Evolutionary conservation across 805 yeast genomes (phyloP), one percentile per base, ranked within the genome.

Genomic region (Kodamaea hsintzibuensis): DNA sequence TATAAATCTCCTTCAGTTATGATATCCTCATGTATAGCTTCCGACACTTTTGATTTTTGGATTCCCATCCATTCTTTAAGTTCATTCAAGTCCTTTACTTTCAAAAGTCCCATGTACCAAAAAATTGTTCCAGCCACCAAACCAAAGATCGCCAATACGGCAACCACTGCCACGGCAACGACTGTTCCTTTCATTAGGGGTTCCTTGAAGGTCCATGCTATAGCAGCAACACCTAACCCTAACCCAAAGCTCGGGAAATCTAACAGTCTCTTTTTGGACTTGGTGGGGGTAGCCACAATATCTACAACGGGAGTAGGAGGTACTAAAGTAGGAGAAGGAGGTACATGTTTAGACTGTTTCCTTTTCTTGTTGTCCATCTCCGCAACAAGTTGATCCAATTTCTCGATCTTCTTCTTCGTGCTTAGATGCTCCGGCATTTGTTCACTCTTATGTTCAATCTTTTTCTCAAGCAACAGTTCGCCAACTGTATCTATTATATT

Each of bases 31-130:
- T 9, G 35, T 9, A 30, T 30, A 12, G 35, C 35, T 8, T 30
- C 35, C 10, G 35, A 3, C 8, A 30, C 35, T 12, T 19, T 16
- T 3, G 47, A 5, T 13, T 40, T 40, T 25, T 17, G 44, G 17
- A 40, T 46, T 3, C 19, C 40, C 9, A 33, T 16, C 52, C 46
- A 50, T n/a, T 17, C 19, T 17, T 52, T 51, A 44, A 57, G 42
- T 7, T 40, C 51, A 17, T 38, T 6, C 50, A 47, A 42, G 45
- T 64, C 61, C 37, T 55, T 55, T 1, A 57, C 35, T 42, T 60
- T 60, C 51, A 64, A 49, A 16, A 69, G 40, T 1, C 77, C 77
- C n/a, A 62, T 47, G 57, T 71, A 72, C 71, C 73, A 67, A 39
- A 60, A 60, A 9, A 59, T 55, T 0, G 60, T 64, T 13, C 66